Evolutionary conservation across 1,284 basidiomycete genomes (phyloP).

Genomic region (Pisolithus thermaeus): DNA sequence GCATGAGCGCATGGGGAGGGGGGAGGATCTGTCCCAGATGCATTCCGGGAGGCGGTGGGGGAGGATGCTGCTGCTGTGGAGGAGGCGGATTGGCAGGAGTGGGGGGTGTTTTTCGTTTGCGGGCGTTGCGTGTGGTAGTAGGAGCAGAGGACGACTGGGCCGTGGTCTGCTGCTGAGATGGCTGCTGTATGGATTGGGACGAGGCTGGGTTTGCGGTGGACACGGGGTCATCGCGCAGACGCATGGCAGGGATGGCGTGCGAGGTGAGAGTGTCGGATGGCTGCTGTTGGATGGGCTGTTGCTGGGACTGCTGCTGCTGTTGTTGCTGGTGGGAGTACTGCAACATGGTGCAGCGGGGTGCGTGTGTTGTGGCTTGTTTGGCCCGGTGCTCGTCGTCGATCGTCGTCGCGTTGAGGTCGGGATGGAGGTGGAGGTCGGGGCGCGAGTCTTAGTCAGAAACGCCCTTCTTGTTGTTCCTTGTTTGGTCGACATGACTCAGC

Average conservation of each 20-base stretch:
- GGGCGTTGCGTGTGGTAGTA: conserved; percentile 31
- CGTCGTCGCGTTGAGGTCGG: neutral
- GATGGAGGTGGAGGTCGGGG: conserved; percentile 14
- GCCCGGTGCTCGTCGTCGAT: neutral
- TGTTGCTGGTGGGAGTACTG: conserved; percentile 32
- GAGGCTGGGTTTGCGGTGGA: conserved; percentile 10
- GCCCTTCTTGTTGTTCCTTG: conserved; percentile 19
- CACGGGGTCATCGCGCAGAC: conserved; percentile 52
- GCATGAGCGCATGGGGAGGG: conserved; percentile 46
- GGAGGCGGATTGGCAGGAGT: conserved; percentile 13
- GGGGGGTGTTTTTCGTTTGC: conserved; percentile 48
- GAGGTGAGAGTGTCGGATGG: conserved; percentile 32
- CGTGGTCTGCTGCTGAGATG: conserved; percentile 24
- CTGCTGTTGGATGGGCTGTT: conserved; percentile 18
- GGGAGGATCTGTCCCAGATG: conserved; percentile 44
- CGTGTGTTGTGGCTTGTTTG: neutral
- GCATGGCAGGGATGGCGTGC: conserved; percentile 44
- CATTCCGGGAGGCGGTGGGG: conserved; percentile 22
- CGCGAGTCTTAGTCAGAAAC: conserved; percentile 35
- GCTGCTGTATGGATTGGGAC: conserved; percentile 32
- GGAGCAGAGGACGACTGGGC: conserved; percentile 29
- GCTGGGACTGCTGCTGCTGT: conserved; percentile 26
- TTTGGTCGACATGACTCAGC: conserved; percentile 13
- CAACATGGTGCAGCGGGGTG: conserved; percentile 7
- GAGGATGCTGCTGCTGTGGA: conserved; percentile 22